Conservation (phyloP, 495 filamentous ascomycete species). For the Choiromyces venosus region DNA sequence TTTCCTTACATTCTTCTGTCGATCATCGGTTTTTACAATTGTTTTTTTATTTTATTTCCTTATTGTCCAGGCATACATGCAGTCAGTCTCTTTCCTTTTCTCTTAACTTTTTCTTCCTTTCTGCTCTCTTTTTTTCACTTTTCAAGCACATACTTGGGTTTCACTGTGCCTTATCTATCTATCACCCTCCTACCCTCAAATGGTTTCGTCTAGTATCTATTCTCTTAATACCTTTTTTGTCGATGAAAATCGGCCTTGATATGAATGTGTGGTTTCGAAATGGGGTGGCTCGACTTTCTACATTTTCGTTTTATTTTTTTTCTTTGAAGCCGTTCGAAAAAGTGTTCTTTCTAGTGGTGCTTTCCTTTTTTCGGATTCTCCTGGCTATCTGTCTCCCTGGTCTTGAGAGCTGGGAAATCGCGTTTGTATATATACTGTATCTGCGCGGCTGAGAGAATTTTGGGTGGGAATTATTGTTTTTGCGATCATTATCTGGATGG, state of each 20-base stretch:
- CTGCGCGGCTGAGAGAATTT: not conserved
- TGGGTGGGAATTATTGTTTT: not conserved
- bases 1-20: conserved; percentile 7
- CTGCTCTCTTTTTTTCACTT: conserved; percentile 1
- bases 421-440: not conserved
- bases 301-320: not conserved
- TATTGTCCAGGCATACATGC: conserved; percentile 7
- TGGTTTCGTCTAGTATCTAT: not conserved
- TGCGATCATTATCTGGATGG: not conserved
- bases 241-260: not conserved
- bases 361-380: not conserved
- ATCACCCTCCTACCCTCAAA: not conserved
- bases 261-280: not conserved
- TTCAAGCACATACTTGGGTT: not conserved
- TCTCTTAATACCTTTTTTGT: not conserved
- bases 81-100: conserved; percentile 6
- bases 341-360: not conserved
- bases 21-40: conserved; percentile 8
- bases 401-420: not conserved
- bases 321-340: not conserved
- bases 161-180: not conserved
- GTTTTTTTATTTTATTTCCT: conserved; percentile 7
- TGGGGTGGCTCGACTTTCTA: not conserved
- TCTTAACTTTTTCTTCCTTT: not conserved
- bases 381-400: not conserved